A percentile compares a stretch with the other conserved stretches of the same genome.
Conservation (phyloP, 306 rosid species). For the Vigna nakashimae region DNA sequence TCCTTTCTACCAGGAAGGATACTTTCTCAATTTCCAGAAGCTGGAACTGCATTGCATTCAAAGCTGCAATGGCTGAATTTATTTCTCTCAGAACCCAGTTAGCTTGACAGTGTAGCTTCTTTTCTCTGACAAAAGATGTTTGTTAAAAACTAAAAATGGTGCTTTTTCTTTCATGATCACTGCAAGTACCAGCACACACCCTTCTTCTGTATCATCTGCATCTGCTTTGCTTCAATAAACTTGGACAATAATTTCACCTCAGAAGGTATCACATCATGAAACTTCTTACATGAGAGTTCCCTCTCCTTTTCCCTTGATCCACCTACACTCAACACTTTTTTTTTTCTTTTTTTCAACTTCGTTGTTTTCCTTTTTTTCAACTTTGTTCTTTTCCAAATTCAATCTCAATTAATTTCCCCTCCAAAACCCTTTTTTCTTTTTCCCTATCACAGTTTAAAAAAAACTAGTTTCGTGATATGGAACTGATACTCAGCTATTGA, state of each 20-base stretch:
- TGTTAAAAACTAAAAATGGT: background rate
- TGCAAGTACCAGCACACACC: background rate
- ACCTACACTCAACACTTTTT: background rate
- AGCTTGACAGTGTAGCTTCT: background rate
- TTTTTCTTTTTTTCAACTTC: background rate
- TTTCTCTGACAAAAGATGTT: background rate
- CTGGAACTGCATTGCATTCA: background rate
- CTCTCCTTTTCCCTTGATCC: background rate
- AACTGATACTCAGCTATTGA: constrained; percentile 5
- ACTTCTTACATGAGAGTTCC: background rate
- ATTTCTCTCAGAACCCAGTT: background rate
- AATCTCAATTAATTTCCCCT: background rate
- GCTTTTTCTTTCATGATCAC: background rate
- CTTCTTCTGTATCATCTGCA: background rate
- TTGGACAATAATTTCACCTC: background rate
- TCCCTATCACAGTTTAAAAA: background rate
- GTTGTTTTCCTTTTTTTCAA: background rate
- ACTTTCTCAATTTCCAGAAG: background rate
- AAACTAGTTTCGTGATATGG: background rate
- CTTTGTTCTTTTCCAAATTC: background rate
- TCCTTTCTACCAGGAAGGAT: background rate
- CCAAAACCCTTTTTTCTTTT: background rate
- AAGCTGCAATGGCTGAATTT: background rate
- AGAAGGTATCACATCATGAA: background rate
- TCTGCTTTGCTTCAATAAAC: constrained; percentile 3